phyloP scores from a whole-genome alignment of 2,329 filamentous ascomycete genomes.

The Fusarium anguioides region DNA sequence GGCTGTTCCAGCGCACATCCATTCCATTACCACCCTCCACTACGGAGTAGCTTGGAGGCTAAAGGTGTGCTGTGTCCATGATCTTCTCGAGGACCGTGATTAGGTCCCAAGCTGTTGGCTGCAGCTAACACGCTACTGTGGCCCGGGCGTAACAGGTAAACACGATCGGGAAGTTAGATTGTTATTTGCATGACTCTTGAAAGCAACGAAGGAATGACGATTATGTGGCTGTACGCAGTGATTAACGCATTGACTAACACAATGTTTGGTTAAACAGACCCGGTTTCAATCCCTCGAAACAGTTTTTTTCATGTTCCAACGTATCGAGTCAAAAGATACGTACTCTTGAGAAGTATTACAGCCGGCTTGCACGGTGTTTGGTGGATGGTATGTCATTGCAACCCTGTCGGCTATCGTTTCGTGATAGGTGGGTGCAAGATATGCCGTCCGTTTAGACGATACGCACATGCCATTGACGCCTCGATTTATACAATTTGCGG shows the following conservation, averaged over 20 bases:
- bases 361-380: constrained; percentile 33
- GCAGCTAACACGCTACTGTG: constrained; percentile 15
- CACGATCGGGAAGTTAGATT: constrained; percentile 4
- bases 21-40: neutral
- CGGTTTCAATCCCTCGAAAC: constrained; percentile 47
- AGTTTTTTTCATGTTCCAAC: constrained; percentile 4
- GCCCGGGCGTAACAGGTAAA: constrained; percentile 27
- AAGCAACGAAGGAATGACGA: neutral
- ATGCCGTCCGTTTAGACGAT: constrained; percentile 42
- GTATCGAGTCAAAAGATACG: neutral
- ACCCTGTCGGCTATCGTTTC: constrained; percentile 33
- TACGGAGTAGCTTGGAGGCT: constrained; percentile 1
- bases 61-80: constrained; percentile 12
- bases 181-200: constrained; percentile 1
- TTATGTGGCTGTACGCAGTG: neutral
- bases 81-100: constrained; percentile 36
- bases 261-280: constrained; percentile 47
- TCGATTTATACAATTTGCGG: constrained; percentile 33
- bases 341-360: neutral
- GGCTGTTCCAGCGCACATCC: no score
- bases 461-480: constrained; percentile 32
- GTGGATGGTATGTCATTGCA: constrained; percentile 21
- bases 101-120: constrained; percentile 34
- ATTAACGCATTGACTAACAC: neutral
- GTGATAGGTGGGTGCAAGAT: constrained; percentile 47